phyloP scores from a whole-genome alignment of 176 grass and related monocot species.

The Oryza glumipatula region DNA sequence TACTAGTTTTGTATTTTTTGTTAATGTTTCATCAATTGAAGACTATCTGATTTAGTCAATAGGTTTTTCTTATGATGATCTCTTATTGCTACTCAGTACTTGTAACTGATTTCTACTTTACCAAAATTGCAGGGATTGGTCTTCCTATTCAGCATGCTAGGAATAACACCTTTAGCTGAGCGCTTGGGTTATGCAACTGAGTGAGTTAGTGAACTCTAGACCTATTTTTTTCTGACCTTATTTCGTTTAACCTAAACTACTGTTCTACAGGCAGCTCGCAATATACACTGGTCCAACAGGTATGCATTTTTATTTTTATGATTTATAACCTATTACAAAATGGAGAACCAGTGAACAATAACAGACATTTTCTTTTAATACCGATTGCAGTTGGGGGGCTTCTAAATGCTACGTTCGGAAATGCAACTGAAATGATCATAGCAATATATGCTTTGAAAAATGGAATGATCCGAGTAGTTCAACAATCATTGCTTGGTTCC shows the following conservation, averaged over 20 bases:
- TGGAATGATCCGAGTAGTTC: constrained; percentile 76
- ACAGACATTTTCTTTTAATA: constrained; percentile 5
- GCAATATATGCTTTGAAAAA: constrained; percentile 82
- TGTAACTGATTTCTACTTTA: constrained; percentile 21
- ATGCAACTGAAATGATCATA: constrained; percentile 90
- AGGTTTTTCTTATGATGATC: neutral
- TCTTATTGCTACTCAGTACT: constrained; percentile 17
- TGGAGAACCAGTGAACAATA: neutral
- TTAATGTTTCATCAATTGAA: neutral
- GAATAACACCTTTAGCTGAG: constrained; percentile 80
- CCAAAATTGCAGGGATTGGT: constrained; percentile 58
- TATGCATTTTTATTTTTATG: constrained; percentile 46
- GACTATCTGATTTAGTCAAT: neutral
- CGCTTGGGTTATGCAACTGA: constrained; percentile 85
- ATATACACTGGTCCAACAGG: constrained; percentile 76
- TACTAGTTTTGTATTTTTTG: neutral
- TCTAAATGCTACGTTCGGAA: constrained; percentile 95
- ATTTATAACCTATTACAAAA: neutral
- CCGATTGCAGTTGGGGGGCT: constrained; percentile 75
- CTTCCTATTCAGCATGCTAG: constrained; percentile 81
- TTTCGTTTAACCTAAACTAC: constrained; percentile 32
- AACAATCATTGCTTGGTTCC: constrained; percentile 83
- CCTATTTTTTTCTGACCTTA: constrained; percentile 21
- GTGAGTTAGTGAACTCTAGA: constrained; percentile 58
- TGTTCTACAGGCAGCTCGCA: constrained; percentile 70